Evolutionary conservation across 1,284 basidiomycete genomes (phyloP), one percentile per base, ranked within the genome.

Genomic region (Cystobasidium slooffiae): DNA sequence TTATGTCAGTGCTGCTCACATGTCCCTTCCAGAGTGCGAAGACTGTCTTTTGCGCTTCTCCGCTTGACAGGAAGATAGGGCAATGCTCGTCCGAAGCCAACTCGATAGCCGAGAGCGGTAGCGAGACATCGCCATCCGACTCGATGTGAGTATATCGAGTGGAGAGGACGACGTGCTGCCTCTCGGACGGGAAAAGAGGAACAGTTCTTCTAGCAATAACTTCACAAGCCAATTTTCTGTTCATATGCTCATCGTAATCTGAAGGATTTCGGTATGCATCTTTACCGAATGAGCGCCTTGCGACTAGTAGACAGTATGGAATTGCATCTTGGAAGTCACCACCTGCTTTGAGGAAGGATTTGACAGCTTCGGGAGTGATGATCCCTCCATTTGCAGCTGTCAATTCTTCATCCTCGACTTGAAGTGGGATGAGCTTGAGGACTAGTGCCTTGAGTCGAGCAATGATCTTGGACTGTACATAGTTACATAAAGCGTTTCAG

Each of bases 151-250:
- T 86, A 83, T 89, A 94, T 0, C 94, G 87, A 6, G 88, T 89
- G 52, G 81, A 82, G 6, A 79, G 68, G 41, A 74, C 59, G 72
- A 65, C 37, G 41, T 72, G 66, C 56, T 77, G 73, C 39, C 66
- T 51, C 7, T 67, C 55, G 10, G 49, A 24, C 7, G 68, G 63
- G 44, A 67, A 74, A 3, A 61, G 51, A 82, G 80, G 94, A 91
- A 94, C 86, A 65, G 95, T 88, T 73, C 89, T 86, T 65, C 93
- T 88, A 4, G 94, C 94, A 18, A 97, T 84, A 1, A 92, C 90
- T 82, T 97, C 94, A 79, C 94, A 96, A 2, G 94, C 91, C 43
- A 58, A 90, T 90, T 89, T 84, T n/a, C 94, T 86, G 76, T 89
- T 88, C 49, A 87, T 80, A 78, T 93, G 93, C 84, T 97, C 94